Conservation (phyloP, 1,284 basidiomycete genomes). For the Volvariella volvacea region DNA sequence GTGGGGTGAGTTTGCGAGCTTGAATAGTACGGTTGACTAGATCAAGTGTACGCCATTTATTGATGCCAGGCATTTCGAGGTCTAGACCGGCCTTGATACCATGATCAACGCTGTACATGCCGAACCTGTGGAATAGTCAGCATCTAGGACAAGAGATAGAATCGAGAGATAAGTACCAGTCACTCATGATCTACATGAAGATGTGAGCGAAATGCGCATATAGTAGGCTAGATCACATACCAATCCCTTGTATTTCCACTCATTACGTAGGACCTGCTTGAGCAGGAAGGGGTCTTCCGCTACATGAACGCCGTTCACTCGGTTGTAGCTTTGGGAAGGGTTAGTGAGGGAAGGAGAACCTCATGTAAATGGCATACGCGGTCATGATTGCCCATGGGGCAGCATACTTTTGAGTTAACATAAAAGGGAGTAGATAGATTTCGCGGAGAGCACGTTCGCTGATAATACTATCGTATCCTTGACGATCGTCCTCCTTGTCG, state of each 20-base stretch:
- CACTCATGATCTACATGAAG: constrained; percentile 55
- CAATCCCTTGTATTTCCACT: constrained; percentile 70
- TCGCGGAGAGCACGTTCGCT: constrained; percentile 70
- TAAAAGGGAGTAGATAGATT: constrained; percentile 79
- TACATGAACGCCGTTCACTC: constrained; percentile 65
- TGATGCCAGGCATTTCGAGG: constrained; percentile 73
- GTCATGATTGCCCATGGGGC: constrained; percentile 72
- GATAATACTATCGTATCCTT: constrained; percentile 56
- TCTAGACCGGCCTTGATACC: constrained; percentile 72
- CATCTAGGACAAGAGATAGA: background rate
- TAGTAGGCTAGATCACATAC: constrained; percentile 18
- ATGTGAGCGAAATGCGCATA: background rate
- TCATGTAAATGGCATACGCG: constrained; percentile 46
- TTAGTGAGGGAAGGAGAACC: no score
- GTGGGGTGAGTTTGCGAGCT: constrained; percentile 55
- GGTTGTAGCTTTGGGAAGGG: constrained; percentile 46
- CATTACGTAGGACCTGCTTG: constrained; percentile 59
- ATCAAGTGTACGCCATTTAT: constrained; percentile 64
- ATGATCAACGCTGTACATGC: constrained; percentile 60
- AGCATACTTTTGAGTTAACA: constrained; percentile 71
- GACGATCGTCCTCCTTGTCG: constrained; percentile 68
- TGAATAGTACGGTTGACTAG: constrained; percentile 57
- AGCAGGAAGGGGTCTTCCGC: constrained; percentile 63
- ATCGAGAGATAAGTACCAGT: constrained; percentile 46
- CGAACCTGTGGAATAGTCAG: constrained; percentile 39